A percentile compares a stretch with the other conserved stretches of the same genome.
Conservation (phyloP, 108 stramenopile species). For the Schizochytrium sp. region DNA sequence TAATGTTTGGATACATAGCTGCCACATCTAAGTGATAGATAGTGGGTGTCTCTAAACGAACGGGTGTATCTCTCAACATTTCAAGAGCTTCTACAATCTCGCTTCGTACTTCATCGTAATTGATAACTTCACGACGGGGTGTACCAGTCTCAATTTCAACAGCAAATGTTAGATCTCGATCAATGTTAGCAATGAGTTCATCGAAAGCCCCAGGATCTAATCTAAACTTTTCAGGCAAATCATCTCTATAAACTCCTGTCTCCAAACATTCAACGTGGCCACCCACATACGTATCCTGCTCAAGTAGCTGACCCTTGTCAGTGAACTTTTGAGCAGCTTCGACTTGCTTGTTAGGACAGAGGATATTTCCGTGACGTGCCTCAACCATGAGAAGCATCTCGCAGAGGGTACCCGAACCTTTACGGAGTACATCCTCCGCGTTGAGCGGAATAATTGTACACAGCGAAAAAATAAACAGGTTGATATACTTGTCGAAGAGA, state of each 20-base stretch:
- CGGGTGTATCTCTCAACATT: conserved; percentile 91
- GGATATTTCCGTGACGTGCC: conserved; percentile 88
- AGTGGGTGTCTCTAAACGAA: conserved; percentile 88
- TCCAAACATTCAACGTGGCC: conserved; percentile 99
- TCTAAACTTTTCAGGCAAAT: conserved; percentile 92
- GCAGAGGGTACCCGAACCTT: conserved; percentile 93
- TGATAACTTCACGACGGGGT: conserved; percentile 86
- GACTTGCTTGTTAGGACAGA: conserved; percentile 98
- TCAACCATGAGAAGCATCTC: conserved; percentile 97
- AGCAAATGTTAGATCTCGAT: conserved; percentile 94
- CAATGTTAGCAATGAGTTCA: conserved; percentile 93
- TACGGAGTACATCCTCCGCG: conserved; percentile 96
- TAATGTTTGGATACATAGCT: conserved; percentile 99
- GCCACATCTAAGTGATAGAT: conserved; percentile 98
- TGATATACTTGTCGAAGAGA: conserved; percentile 93
- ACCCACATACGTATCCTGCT: conserved; percentile 98
- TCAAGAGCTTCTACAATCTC: conserved; percentile 92
- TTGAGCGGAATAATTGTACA: conserved; percentile 99
- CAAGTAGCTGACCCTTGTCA: conserved; percentile 89
- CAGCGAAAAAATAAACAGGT: conserved; percentile 97
- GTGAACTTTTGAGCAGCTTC: conserved; percentile 88
- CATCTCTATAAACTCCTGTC: conserved; percentile 97
- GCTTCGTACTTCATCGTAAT: conserved; percentile 93
- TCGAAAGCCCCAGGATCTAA: conserved; percentile 93
- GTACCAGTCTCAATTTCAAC: conserved; percentile 95